These are phyloP conservation scores for Annulohypoxylon bovei DNA, from an alignment of 495 filamentous ascomycete species.

Conservation along the genomic window DNA sequence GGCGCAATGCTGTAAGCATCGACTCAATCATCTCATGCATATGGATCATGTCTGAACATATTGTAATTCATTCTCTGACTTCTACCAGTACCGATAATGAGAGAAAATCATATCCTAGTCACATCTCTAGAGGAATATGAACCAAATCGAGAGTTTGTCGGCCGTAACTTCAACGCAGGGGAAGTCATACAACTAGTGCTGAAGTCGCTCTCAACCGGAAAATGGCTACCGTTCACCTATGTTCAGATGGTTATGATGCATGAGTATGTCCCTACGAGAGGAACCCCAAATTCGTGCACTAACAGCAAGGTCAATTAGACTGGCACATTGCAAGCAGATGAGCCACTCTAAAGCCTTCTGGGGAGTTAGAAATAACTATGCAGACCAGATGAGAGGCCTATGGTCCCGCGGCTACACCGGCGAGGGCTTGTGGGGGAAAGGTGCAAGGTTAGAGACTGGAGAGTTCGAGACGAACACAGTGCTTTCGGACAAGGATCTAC, in stretches of 20 bases:
- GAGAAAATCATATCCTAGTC: constrained; percentile 69
- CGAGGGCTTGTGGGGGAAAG: constrained; percentile 80
- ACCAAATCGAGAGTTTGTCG: constrained; percentile 77
- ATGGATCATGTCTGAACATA: not conserved
- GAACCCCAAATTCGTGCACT: not conserved
- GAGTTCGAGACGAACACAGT: constrained; percentile 63
- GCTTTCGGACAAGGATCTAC: constrained; percentile 61
- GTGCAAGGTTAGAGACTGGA: constrained; percentile 67
- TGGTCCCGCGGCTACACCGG: constrained; percentile 75
- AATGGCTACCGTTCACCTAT: constrained; percentile 78
- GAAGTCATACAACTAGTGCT: constrained; percentile 84
- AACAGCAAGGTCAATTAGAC: constrained; percentile 47
- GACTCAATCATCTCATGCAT: not conserved
- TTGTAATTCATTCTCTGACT: constrained; percentile 19
- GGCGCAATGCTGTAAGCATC: constrained; percentile 69
- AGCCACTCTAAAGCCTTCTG: constrained; percentile 80
- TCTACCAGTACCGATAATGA: constrained; percentile 72
- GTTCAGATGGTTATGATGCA: constrained; percentile 92
- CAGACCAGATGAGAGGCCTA: constrained; percentile 68
- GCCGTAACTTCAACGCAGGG: constrained; percentile 86
- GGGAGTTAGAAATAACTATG: constrained; percentile 73
- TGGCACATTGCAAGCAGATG: constrained; percentile 87
- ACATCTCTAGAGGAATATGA: constrained; percentile 81
- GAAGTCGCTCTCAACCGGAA: constrained; percentile 64
- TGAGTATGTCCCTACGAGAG: constrained; percentile 48